Evolutionary conservation across 345 rosid species (phyloP).

Genomic region (Rubroshorea leprosula): DNA sequence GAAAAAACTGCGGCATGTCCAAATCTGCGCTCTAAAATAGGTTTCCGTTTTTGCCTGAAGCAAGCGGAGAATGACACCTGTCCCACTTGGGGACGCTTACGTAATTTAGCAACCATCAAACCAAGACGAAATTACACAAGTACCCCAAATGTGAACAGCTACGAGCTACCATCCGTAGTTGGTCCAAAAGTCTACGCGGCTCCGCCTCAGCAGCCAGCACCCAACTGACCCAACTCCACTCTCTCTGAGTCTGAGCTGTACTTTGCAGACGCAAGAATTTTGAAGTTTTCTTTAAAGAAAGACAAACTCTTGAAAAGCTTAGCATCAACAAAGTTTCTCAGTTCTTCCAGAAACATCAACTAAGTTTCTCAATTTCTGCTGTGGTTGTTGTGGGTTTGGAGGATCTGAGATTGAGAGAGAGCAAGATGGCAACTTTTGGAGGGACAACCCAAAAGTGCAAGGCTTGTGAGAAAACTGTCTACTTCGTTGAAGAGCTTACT

Average conservation of each 20-base stretch:
- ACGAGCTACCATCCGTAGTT: slow-evolving; percentile 1
- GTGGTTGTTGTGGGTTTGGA: not conserved
- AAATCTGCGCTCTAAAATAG: too few relatives aligned
- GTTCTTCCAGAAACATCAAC: too few relatives aligned
- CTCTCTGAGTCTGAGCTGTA: slow-evolving; percentile 11
- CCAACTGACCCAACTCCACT: not conserved
- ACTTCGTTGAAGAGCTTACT: slow-evolving; percentile 43
- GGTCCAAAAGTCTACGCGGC: slow-evolving; percentile 3
- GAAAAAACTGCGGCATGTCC: too few relatives aligned
- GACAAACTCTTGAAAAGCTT: slow-evolving; percentile 6
- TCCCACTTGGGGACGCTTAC: too few relatives aligned
- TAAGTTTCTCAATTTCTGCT: slow-evolving; percentile 5
- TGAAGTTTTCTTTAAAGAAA: not conserved
- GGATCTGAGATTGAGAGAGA: not conserved
- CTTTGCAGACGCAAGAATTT: not conserved
- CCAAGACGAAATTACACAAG: not conserved
- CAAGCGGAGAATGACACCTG: too few relatives aligned
- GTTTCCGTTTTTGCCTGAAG: too few relatives aligned
- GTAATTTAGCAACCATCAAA: too few relatives aligned
- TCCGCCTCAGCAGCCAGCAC: not conserved
- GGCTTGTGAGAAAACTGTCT: slow-evolving; percentile 50
- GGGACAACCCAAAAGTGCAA: slow-evolving; percentile 51
- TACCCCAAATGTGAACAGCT: slow-evolving; percentile 9
- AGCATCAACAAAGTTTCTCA: too few relatives aligned
- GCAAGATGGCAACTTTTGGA: slow-evolving; percentile 34